Evolutionary conservation across 2,329 filamentous ascomycete genomes (phyloP).

Genomic region (Tolypocladium nubicola): DNA sequence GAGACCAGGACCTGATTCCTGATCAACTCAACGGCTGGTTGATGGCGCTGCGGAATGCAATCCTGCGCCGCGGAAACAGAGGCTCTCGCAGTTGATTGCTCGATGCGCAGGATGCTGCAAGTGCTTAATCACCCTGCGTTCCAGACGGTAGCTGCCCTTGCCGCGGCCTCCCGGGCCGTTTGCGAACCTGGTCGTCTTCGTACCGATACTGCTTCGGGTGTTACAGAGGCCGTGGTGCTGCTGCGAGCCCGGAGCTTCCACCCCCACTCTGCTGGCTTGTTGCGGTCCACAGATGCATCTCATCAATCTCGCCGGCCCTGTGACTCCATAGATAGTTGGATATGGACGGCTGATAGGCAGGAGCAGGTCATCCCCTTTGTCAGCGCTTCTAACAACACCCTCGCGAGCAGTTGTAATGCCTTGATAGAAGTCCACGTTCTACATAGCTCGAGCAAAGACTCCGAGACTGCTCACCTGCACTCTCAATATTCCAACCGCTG

Average conservation of each 20-base stretch:
- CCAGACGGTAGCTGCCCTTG: background rate
- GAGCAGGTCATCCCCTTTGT: background rate
- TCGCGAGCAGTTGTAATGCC: background rate
- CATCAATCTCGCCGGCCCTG: background rate
- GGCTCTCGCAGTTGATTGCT: background rate
- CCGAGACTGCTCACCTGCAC: background rate
- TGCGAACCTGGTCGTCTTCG: background rate
- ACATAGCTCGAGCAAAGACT: background rate
- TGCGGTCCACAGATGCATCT: background rate
- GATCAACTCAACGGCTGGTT: too few species aligned
- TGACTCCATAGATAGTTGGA: background rate
- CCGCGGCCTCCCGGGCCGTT: background rate
- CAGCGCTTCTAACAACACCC: background rate
- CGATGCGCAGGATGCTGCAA: background rate
- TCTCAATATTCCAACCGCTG: background rate
- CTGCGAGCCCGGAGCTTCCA: slow-evolving; percentile 1
- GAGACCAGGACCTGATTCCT: background rate
- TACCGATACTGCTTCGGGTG: background rate
- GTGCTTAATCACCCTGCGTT: background rate
- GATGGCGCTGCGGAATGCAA: background rate
- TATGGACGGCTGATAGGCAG: background rate
- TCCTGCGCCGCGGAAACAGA: background rate
- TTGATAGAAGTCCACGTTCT: background rate
- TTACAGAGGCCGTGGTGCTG: background rate
- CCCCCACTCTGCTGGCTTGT: background rate